Conservation (phyloP, 2,329 filamentous ascomycete genomes). For the Aspergillus quadricinctus region DNA sequence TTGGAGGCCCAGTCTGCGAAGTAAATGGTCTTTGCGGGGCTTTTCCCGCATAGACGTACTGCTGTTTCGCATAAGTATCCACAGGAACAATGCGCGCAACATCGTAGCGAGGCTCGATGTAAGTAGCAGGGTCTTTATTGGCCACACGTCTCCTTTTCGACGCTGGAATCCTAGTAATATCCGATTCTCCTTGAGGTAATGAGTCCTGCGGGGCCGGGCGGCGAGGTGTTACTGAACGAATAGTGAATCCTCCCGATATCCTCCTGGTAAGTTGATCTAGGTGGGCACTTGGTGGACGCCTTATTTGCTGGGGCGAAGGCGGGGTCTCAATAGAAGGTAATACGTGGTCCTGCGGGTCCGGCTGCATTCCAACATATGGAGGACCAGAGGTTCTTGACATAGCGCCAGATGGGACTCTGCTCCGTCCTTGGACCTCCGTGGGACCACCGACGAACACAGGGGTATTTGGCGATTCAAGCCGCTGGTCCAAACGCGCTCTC, state of each 20-base stretch:
- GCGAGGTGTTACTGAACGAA: conserved; percentile 28
- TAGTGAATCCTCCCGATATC: conserved; percentile 22
- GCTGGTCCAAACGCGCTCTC: conserved; percentile 15
- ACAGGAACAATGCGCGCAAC: conserved; percentile 11
- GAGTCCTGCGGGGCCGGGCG: conserved; percentile 20
- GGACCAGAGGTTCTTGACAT: conserved; percentile 12
- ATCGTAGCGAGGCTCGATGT: conserved; percentile 9
- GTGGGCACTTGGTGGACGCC: conserved; percentile 18
- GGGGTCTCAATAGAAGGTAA: conserved; percentile 35
- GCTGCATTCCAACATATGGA: conserved; percentile 12
- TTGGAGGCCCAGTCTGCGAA: conserved; percentile 14
- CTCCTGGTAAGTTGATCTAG: conserved; percentile 26
- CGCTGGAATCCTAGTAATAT: conserved; percentile 21
- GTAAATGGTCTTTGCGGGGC: conserved; percentile 10
- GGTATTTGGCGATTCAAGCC: conserved; percentile 17
- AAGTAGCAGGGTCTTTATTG: conserved; percentile 17
- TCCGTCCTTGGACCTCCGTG: conserved; percentile 16
- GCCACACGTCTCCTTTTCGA: conserved; percentile 33
- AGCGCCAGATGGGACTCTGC: conserved; percentile 14
- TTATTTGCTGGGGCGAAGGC: conserved; percentile 19
- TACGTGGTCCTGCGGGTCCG: conserved; percentile 25
- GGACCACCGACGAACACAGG: conserved; percentile 33
- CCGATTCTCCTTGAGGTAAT: conserved; percentile 16
- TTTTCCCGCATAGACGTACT: conserved; percentile 17
- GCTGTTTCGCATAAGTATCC: conserved; percentile 12